A percentile compares a stretch with the other conserved stretches of the same genome.
Evolutionary conservation across 352 stramenopile species (phyloP).

Genomic region (Elongisporangium prolatum): DNA sequence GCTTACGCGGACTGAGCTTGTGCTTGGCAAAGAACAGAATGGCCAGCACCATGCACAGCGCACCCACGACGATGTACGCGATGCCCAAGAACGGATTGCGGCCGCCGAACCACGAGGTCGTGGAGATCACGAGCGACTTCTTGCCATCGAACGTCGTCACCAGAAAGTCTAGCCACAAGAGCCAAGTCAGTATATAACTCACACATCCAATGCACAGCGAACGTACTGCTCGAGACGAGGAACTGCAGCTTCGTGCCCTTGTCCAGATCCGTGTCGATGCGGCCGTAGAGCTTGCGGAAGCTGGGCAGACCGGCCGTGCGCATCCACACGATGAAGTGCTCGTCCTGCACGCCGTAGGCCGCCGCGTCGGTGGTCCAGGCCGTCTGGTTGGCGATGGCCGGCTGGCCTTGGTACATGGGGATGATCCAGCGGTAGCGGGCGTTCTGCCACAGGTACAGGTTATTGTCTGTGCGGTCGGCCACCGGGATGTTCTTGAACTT

Average conservation of each 20-base stretch:
- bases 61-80: constrained; percentile 94
- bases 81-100: constrained; percentile 96
- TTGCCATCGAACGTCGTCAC: constrained; percentile 94
- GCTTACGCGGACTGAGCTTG: constrained; percentile 91
- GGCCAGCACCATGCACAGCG: constrained; percentile 91
- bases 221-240: constrained; percentile 88
- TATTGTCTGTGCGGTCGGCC: constrained; percentile 19
- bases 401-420: constrained; percentile 53
- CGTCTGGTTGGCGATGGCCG: constrained; percentile 65
- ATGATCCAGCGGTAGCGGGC: constrained; percentile 77
- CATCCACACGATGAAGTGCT: constrained; percentile 99
- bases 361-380: constrained; percentile 62
- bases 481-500: constrained; percentile 94
- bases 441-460: constrained; percentile 85
- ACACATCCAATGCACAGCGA: constrained; percentile 3
- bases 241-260: constrained; percentile 90
- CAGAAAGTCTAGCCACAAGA: constrained; percentile 86
- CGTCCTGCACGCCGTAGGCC: constrained; percentile 93
- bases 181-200: constrained; percentile 3
- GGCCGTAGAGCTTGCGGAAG: constrained; percentile 99
- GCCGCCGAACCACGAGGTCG: constrained; percentile 94
- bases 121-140: constrained; percentile 96
- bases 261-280: constrained; percentile 92
- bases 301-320: constrained; percentile 94
- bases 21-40: constrained; percentile 97